Evolutionary conservation across 345 rosid genomes (phyloP), one percentile per base, ranked within the genome.

Genomic region (Eucalyptus virginea): DNA sequence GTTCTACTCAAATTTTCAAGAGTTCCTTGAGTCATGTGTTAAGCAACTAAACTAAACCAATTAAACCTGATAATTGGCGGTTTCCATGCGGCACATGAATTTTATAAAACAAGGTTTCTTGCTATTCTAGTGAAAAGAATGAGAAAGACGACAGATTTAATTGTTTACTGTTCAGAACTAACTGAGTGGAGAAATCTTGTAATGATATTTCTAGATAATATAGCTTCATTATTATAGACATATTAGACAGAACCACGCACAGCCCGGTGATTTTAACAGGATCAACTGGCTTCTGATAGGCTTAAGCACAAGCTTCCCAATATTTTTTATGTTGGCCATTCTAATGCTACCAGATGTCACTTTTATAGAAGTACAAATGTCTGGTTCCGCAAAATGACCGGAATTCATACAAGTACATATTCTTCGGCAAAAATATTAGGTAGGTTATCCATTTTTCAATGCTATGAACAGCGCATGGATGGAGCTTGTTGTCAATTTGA

Each of bases 401-500:
- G 81, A 19, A 72, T 72, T 34, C 40, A 65, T 65, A 65, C 77
- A 65, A 65, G 40, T 65, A n/a, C 19, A n/a, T n/a, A n/a, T 1
- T n/a, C 18, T n/a, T n/a, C 12, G 45, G 8, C 44, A 72, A 34
- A 69, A 19, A 72, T 34, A 34, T 10, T 72, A 72, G 45, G 81
- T 72, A 37, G 81, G 81, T 6, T 34, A 72, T 72, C 81, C 44
- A 34, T 37, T 72, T 5, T 72, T 19, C 1, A 12, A 85, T 86
- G 87, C 95, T 92, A 2, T 92, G 89, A 86, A 91, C 50, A 24
- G 96, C 93, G 48, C 37, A 37, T 37, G 96, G 93, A 81, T 92
- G 88, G 26, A 94, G 96, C 34, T 94, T 95, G 26, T 94, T 95
- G 44, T 93, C 80, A 37, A 97, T 92, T 83, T 96, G 97, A 89